A percentile compares a stretch with the other conserved stretches of the same genome.
phyloP scores from a whole-genome alignment of 192 early-diverging fungal genomes.

The Jimgerdemannia lactiflua region DNA sequence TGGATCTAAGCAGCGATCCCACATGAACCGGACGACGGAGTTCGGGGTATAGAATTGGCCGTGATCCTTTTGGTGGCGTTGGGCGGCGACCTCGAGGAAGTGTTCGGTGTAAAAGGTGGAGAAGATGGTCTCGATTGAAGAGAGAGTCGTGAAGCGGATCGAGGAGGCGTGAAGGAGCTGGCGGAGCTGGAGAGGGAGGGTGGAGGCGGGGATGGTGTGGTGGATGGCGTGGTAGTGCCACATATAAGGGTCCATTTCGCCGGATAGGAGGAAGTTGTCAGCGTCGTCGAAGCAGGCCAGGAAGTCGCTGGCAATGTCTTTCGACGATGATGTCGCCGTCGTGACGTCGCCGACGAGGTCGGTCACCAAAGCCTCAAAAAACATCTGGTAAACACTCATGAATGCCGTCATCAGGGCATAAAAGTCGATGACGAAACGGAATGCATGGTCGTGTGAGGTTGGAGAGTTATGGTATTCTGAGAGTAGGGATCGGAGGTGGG shows the following conservation, averaged over 20 bases:
- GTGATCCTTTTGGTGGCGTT: slow-evolving; percentile 61
- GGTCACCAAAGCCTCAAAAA: slow-evolving; percentile 12
- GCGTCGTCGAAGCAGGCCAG: slow-evolving; percentile 27
- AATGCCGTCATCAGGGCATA: slow-evolving; percentile 41
- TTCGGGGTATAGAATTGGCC: slow-evolving; percentile 59
- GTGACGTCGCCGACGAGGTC: slow-evolving; percentile 1
- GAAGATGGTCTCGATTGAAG: slow-evolving; percentile 37
- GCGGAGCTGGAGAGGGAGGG: slow-evolving; percentile 1
- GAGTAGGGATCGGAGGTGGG: neutral
- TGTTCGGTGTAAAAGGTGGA: slow-evolving; percentile 49
- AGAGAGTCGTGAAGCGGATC: slow-evolving; percentile 14
- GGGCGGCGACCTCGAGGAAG: slow-evolving; percentile 39
- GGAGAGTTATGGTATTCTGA: neutral
- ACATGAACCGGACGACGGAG: slow-evolving; percentile 54
- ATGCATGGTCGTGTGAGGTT: neutral
- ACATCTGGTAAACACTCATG: slow-evolving; percentile 41
- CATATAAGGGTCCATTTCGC: slow-evolving; percentile 22
- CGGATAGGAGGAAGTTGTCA: slow-evolving; percentile 33
- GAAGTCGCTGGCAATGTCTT: slow-evolving; percentile 9
- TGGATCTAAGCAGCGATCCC: slow-evolving; percentile 32
- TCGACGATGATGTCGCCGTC: neutral
- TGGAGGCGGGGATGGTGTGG: neutral
- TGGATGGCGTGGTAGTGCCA: slow-evolving; percentile 16
- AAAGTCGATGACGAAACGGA: slow-evolving; percentile 12
- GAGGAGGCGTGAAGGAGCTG: neutral